phyloP scores from a whole-genome alignment of 306 rosid species.

The Medicago truncatula region MtrunA17r5.0-ANR NC_053045.1:58696001-58696500 shows the following conservation, averaged over 20 bases:
- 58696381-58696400: no score
- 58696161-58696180: not conserved
- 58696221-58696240: slow-evolving; percentile 29
- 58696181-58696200: not conserved
- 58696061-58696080: slow-evolving; percentile 70
- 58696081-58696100: slow-evolving; percentile 94
- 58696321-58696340: no score
- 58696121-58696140: slow-evolving; percentile 13
- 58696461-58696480: not conserved
- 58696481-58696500: slow-evolving; percentile 7
- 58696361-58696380: slow-evolving; percentile 1
- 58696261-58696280: slow-evolving; percentile 94
- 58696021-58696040: slow-evolving; percentile 93
- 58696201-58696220: not conserved
- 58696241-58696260: slow-evolving; percentile 83
- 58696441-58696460: not conserved
- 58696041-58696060: no score
- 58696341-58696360: not conserved
- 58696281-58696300: slow-evolving; percentile 97
- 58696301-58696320: slow-evolving; percentile 91
- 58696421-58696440: not conserved
- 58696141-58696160: not conserved
- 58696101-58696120: not conserved
- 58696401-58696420: not conserved
- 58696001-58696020: slow-evolving; percentile 89